Conservation (phyloP, 441 rosid genomes). For the Hura crepitans region DNA sequence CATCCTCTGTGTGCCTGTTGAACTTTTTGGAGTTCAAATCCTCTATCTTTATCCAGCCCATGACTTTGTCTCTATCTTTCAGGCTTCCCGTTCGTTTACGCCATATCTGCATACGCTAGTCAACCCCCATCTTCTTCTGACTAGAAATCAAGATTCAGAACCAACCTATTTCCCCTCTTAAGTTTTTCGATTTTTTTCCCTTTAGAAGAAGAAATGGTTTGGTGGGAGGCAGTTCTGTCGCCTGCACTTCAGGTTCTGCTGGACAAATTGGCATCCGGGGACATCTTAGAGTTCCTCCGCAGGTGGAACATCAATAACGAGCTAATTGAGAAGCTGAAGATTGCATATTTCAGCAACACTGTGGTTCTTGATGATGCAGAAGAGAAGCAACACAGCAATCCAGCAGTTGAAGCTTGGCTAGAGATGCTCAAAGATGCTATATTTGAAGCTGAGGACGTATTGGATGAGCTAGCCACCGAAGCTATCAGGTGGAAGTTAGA, state of each 20-base stretch:
- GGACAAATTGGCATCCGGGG: constrained; percentile 4
- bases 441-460: constrained; percentile 5
- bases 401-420: constrained; percentile 3
- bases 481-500: background rate
- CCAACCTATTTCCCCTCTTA: background rate
- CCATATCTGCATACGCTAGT: no score
- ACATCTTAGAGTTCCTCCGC: constrained; percentile 2
- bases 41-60: background rate
- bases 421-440: constrained; percentile 10
- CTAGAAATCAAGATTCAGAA: no score
- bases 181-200: background rate
- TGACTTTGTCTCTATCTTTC: no score
- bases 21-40: no score
- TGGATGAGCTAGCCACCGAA: constrained; percentile 9
- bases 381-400: constrained; percentile 4
- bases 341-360: background rate
- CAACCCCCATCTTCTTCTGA: no score
- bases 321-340: constrained; percentile 4
- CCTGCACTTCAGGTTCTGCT: constrained; percentile 5
- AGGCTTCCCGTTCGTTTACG: no score
- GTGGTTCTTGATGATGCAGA: constrained; percentile 14
- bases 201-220: background rate
- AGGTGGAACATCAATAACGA: background rate
- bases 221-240: constrained; percentile 6
- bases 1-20: no score